Base-by-base conservation (phyloP, 176 grass and related monocot genomes). In the Avena sativa region DNA sequence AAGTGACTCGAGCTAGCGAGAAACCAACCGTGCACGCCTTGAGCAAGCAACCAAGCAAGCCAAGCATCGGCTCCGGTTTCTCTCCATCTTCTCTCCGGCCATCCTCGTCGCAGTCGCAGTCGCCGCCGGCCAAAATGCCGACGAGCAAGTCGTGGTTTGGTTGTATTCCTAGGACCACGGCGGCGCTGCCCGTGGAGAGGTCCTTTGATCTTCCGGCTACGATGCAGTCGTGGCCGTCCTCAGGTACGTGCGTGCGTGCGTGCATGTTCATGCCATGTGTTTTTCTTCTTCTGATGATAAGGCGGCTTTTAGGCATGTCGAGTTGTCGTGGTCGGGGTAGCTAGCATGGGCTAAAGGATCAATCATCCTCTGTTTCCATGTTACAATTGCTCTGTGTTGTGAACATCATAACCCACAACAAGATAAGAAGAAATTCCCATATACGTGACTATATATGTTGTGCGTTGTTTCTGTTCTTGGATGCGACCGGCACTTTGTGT, bases 121-220 rank as follows among this genome's bases (percentile, higher is more conserved):
- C 53, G 15, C 5, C 13, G 13, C 43, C 75, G 14, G 74, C 36
- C 48, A 49, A 44, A 48, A 93, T 95, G 89, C 32, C 46, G 16
- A 90, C 59, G 56, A 87, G 74, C 66, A 38, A 1, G 17, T 79
- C 74, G 36, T 88, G 76, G 8, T 81, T 85, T 28, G 47, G 51
- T 2, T 91, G 89, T 4, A 8, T 62, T 32, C 83, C 76, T 50
- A 86, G 74, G 86, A 78, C 79, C 17, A 86, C 78, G 17, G 70
- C 55, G 76, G 48, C 84, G 62, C 79, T 95, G 20, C 95, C 89
- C 62, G 70, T 92, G n/a, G 87, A 93, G 83, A 73, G 76, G 6
- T 20, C 55, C 12, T 98, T 95, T 14, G 80, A 38, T 79, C 70
- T 82, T 13, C 91, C 93, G 21, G 87, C 87, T 52, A 76, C 76